Conservation (phyloP, 129 eudicot species). For the Artemisia argyi region DNA sequence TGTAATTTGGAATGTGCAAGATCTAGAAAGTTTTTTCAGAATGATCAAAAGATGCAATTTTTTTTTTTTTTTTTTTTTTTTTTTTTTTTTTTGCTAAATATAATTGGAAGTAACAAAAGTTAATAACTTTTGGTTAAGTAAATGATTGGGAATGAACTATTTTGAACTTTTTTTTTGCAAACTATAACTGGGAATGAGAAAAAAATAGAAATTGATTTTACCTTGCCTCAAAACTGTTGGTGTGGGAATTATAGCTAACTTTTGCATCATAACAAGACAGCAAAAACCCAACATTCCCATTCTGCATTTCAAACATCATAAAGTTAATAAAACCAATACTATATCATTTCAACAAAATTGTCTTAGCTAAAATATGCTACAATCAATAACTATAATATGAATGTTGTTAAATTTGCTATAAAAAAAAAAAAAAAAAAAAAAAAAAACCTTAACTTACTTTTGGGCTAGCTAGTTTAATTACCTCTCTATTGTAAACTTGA, state of each 20-base stretch:
- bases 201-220: conserved; percentile 20
- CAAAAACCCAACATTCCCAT: conserved; percentile 94
- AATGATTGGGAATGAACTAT: conserved; percentile 2
- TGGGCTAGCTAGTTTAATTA: conserved; percentile 38
- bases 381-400: not conserved
- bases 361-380: not conserved
- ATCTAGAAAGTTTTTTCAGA: not conserved
- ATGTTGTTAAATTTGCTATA: not conserved
- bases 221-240: conserved; percentile 88
- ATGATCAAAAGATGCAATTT: too few relatives aligned
- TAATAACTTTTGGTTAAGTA: not conserved
- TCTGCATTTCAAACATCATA: conserved; percentile 54
- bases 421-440: too few relatives aligned
- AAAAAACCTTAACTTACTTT: too few relatives aligned
- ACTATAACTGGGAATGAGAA: conserved; percentile 5
- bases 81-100: not conserved
- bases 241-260: conserved; percentile 64
- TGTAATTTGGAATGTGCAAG: not conserved
- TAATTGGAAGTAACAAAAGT: not conserved
- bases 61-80: too few relatives aligned
- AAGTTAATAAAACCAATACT: conserved; percentile 1
- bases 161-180: not conserved
- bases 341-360: too few relatives aligned
- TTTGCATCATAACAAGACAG: conserved; percentile 96
- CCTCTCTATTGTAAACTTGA: conserved; percentile 96